These are phyloP conservation scores for Haplosporangium gracile DNA, from an alignment of 192 early-diverging fungal genomes.

Conservation along the genomic window DNA sequence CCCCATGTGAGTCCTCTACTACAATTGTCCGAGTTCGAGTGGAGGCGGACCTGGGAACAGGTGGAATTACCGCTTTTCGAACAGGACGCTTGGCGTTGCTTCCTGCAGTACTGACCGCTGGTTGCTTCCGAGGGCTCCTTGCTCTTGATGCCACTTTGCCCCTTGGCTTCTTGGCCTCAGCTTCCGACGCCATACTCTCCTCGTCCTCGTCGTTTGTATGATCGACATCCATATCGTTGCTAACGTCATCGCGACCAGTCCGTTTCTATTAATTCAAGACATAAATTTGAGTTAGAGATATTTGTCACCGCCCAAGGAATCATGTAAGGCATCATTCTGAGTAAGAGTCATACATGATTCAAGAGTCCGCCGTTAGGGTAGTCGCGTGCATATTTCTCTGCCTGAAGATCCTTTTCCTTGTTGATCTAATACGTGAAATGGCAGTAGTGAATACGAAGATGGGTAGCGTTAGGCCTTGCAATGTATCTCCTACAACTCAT, in stretches of 20 bases:
- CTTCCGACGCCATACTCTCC: slow-evolving; percentile 14
- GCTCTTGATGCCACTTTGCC: background rate
- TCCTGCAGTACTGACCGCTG: background rate
- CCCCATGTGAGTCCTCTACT: slow-evolving; percentile 26
- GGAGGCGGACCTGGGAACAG: background rate
- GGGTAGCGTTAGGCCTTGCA: too few relatives aligned
- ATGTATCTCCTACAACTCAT: too few relatives aligned
- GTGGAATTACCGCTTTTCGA: background rate
- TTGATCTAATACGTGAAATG: slow-evolving; percentile 25
- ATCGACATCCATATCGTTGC: slow-evolving; percentile 33
- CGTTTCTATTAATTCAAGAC: slow-evolving; percentile 6
- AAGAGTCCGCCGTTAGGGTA: slow-evolving; percentile 42
- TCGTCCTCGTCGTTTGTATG: slow-evolving; percentile 19
- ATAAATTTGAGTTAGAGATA: background rate
- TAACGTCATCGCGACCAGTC: slow-evolving; percentile 4
- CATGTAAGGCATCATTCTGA: background rate
- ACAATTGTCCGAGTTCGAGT: background rate
- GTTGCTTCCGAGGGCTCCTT: background rate
- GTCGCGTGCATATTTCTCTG: slow-evolving; percentile 37
- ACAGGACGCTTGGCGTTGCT: background rate
- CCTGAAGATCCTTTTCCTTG: slow-evolving; percentile 47
- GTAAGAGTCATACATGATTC: slow-evolving; percentile 23
- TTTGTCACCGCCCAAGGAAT: background rate
- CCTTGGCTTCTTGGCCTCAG: slow-evolving; percentile 13
- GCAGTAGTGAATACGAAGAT: background rate